Conservation (phyloP, 139 green algal genomes). For the Trebouxia sp. region DNA sequence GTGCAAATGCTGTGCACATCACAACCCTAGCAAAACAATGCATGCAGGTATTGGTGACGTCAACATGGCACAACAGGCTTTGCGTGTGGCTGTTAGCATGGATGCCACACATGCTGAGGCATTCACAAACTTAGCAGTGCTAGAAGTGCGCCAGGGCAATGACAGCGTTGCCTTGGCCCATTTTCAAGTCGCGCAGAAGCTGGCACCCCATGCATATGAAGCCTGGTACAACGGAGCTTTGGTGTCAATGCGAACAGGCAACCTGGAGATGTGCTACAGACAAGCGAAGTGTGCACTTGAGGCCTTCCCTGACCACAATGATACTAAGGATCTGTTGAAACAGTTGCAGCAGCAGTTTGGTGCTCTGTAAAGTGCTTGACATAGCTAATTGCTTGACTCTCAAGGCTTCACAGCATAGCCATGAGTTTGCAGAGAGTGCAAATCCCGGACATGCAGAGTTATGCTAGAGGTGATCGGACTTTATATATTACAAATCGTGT, state of each 20-base stretch:
- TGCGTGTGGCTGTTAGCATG: conserved; percentile 67
- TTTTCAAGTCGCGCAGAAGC: conserved; percentile 42
- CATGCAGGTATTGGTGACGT: conserved; percentile 72
- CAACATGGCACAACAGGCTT: conserved; percentile 63
- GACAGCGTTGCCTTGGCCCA: conserved; percentile 44
- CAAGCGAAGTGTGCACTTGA: conserved; percentile 54
- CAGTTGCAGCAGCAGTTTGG: conserved; percentile 61
- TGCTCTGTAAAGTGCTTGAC: not conserved
- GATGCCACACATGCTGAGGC: conserved; percentile 73
- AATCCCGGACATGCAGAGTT: too few relatives aligned
- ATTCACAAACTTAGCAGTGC: conserved; percentile 78
- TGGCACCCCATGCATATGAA: conserved; percentile 63
- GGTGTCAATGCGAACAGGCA: conserved; percentile 62
- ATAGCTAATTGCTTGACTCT: too few relatives aligned
- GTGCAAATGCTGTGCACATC: too few relatives aligned
- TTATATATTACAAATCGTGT: too few relatives aligned
- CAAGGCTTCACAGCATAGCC: too few relatives aligned
- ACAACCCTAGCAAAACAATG: not conserved
- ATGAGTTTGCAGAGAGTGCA: too few relatives aligned
- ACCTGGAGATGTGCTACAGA: conserved; percentile 63
- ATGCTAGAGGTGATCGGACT: too few relatives aligned
- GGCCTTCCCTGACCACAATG: conserved; percentile 66
- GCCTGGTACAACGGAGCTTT: conserved; percentile 76
- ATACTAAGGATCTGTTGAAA: conserved; percentile 70
- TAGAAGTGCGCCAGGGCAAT: conserved; percentile 68